Percentiles rank a stretch among this genome's conserved stretches.
Evolutionary conservation across 495 filamentous ascomycete genomes (phyloP).

Genomic region (Cladorrhinum samala): DNA sequence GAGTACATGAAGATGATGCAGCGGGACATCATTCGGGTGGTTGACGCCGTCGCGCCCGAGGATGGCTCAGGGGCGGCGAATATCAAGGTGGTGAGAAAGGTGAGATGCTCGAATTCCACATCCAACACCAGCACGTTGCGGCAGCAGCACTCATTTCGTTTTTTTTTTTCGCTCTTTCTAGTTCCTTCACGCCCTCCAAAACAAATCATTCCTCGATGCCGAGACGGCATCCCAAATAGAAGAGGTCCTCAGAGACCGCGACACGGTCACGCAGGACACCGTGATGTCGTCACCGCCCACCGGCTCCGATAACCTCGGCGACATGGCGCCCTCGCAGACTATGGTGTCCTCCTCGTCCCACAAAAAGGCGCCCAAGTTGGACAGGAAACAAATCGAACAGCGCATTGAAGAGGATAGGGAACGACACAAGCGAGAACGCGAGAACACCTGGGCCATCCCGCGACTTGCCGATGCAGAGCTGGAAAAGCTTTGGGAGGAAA

Average conservation of each 20-base stretch:
- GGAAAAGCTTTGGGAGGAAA: slow-evolving; percentile 63
- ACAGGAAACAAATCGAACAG: slow-evolving; percentile 87
- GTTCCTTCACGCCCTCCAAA: slow-evolving; percentile 64
- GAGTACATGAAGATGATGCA: slow-evolving; percentile 91
- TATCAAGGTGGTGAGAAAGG: slow-evolving; percentile 81
- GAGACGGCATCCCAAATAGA: slow-evolving; percentile 72
- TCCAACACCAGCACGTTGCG: no score
- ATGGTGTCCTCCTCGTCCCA: slow-evolving; percentile 13
- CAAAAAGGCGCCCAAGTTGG: slow-evolving; percentile 42
- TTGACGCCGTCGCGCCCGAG: slow-evolving; percentile 81
- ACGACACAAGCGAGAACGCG: slow-evolving; percentile 81
- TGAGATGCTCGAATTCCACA: no score
- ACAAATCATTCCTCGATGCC: slow-evolving; percentile 58
- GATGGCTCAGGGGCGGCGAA: slow-evolving; percentile 91
- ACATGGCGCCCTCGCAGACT: slow-evolving; percentile 27
- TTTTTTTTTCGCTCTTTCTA: no score
- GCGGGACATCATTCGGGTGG: slow-evolving; percentile 78
- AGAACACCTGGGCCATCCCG: slow-evolving; percentile 83
- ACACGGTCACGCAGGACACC: slow-evolving; percentile 38
- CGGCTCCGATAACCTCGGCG: slow-evolving; percentile 28
- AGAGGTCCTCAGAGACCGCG: slow-evolving; percentile 69
- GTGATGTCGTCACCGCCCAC: slow-evolving; percentile 29
- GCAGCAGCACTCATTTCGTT: no score
- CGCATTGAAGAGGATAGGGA: slow-evolving; percentile 95
- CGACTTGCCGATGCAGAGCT: slow-evolving; percentile 62